Evolutionary conservation across 352 stramenopile species (phyloP), one percentile per base, ranked within the genome.

Genomic region (Phytophthora pistaciae): DNA sequence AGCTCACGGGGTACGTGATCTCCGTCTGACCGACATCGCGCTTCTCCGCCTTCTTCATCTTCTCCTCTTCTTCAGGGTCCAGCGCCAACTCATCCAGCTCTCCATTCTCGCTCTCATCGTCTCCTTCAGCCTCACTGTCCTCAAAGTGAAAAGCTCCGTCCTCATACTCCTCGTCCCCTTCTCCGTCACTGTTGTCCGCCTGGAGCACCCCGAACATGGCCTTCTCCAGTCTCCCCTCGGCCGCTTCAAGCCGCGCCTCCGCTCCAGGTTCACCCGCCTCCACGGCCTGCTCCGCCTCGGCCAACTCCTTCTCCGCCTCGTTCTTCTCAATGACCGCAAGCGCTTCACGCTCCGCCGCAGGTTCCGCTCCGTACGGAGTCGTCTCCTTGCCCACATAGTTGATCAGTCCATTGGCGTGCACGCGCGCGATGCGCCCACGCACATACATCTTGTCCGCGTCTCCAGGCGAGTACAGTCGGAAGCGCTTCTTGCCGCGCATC

Each of bases 351-450:
- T 92, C 85, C 5, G 85, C 81, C 2, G 80, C 74, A 3, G 78
- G 79, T 27, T 96, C 89, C 4, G 85, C 87, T 40, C 89, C 91
- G 46, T 96, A 94, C 27, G 89, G 75, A 0, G 88, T 94, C 13
- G 89, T 97, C 60, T 89, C 78, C 72, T 96, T 90, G 6, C 91
- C 93, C 23, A 84, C 80, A 72, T 99, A 99, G 70, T 98, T 99
- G 63, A 99, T 99, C 53, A 95, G 80, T 6, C 98, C 98, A 74
- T 99, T 99, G 6, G 79, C 50, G 79, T 99, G 96, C 60, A 99
- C 90, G 55, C 87, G 82, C 53, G 78, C 23, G 14, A 97, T 80
- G 53, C 78, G 79, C 27, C 97, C 97, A 44, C 83, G 81, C 36
- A 91, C 97, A 73, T 99, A 98, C 93, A 99, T 97, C 59, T 88